Evolutionary conservation across 106 monocot species (phyloP).

Genomic region (Apostasia ramifera): DNA sequence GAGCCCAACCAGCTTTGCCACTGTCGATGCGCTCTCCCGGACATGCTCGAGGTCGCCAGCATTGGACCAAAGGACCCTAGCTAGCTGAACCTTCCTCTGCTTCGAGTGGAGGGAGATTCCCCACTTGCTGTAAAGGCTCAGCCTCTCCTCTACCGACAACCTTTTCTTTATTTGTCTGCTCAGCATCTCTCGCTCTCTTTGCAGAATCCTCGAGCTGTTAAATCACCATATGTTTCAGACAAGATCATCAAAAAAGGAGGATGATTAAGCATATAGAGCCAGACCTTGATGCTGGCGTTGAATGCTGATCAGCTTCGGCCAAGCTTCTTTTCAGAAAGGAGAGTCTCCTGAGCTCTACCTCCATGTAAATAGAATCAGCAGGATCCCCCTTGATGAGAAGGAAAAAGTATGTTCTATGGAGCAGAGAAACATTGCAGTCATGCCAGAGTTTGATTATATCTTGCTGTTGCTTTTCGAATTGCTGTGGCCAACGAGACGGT

Average conservation of each 20-base stretch:
- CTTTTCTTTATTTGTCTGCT: conserved; percentile 60
- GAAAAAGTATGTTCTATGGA: conserved; percentile 88
- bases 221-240: neutral
- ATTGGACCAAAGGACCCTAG: conserved; percentile 56
- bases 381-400: conserved; percentile 88
- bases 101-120: conserved; percentile 80
- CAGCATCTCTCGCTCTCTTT: conserved; percentile 74
- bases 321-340: conserved; percentile 58
- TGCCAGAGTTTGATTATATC: conserved; percentile 85
- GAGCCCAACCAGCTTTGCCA: conserved; percentile 76
- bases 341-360: conserved; percentile 88
- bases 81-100: conserved; percentile 68
- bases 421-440: conserved; percentile 74
- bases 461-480: conserved; percentile 68
- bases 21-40: conserved; percentile 72
- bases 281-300: conserved; percentile 43
- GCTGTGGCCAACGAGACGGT: conserved; percentile 55
- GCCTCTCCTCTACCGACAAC: conserved; percentile 50
- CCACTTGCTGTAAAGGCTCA: conserved; percentile 77
- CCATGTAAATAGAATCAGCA: conserved; percentile 90
- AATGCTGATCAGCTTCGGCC: conserved; percentile 15
- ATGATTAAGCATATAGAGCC: neutral
- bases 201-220: conserved; percentile 46
- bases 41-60: conserved; percentile 59
- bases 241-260: neutral